phyloP scores from a whole-genome alignment of 2,329 filamentous ascomycete genomes.

The Trichoderma sp. region DNA sequence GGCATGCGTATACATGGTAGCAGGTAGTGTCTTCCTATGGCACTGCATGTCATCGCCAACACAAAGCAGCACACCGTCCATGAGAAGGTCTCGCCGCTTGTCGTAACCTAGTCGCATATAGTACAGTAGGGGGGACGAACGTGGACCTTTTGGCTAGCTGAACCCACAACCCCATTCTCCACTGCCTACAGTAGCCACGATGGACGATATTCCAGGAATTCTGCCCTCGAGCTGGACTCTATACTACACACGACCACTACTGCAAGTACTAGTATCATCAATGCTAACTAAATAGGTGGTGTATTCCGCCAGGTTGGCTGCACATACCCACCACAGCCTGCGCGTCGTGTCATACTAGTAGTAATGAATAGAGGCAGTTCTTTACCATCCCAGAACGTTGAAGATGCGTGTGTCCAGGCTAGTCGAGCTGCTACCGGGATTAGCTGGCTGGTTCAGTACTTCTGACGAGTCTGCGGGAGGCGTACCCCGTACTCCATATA shows the following conservation, averaged over 20 bases:
- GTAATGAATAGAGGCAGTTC: not conserved
- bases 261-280: not conserved
- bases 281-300: not conserved
- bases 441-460: not conserved
- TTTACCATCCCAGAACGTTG: not conserved
- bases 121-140: not conserved
- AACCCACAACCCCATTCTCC: not conserved
- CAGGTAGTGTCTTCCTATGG: not conserved
- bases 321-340: not conserved
- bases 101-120: not conserved
- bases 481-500: not conserved
- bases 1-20: not conserved
- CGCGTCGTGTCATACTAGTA: not conserved
- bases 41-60: not conserved
- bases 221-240: not conserved
- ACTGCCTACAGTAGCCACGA: not conserved
- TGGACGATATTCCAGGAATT: not conserved
- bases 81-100: not conserved
- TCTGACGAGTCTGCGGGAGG: not conserved
- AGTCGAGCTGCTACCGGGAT: not conserved
- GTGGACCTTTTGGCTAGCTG: not conserved
- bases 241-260: not conserved
- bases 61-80: not conserved
- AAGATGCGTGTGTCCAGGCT: too few species aligned
- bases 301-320: not conserved